Evolutionary conservation across 2,329 filamentous ascomycete species (phyloP), one percentile per base, ranked within the genome.

Genomic region (Fusarium acutatum): DNA sequence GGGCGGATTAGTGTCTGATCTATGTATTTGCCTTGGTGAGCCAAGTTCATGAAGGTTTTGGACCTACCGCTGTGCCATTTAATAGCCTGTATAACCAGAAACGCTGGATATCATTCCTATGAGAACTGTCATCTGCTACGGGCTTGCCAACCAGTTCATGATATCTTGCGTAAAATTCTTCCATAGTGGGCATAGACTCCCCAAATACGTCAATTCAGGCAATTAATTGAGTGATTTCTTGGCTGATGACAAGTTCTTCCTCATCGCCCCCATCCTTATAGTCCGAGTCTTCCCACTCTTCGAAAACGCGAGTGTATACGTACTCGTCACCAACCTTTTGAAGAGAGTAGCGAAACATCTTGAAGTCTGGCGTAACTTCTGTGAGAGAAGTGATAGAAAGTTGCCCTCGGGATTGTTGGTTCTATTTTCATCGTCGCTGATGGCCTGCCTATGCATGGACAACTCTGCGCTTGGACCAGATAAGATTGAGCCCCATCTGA

Each of bases 311-410:
- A 22, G 20, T 35, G 5, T 54, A 30, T 9, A 22, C 20, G 14
- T 28, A 18, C 18, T 26, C 13, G 2, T 26, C 18, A 3, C 49
- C 32, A 17, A 26, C 32, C n/a, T 15, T 26, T 26, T 52, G n/a
- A 26, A 35, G 6, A 1, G 49, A 35, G 17, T 52, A 52, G 32
- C 4, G 32, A 35, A 12, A n/a, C 32, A 35, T 52, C 12, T 26
- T 35, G 6, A 20, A 15, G 6, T 14, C 7, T 15, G 12, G 3
- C 6, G 10, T 3, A 35, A 5, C 2, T 24, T 26, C 5, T 7
- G 11, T 18, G 10, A 9, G 18, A 15, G 2, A 10, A 20, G 17
- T 14, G 10, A 26, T 22, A 18, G 28, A 44, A 34, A 20, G 10
- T 15, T 37, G 20, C 37, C 11, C n/a, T 52, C 30, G n/a, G 3